Evolutionary conservation across 2,329 filamentous ascomycete genomes (phyloP).

Genomic region (Colletotrichum kahawae): DNA sequence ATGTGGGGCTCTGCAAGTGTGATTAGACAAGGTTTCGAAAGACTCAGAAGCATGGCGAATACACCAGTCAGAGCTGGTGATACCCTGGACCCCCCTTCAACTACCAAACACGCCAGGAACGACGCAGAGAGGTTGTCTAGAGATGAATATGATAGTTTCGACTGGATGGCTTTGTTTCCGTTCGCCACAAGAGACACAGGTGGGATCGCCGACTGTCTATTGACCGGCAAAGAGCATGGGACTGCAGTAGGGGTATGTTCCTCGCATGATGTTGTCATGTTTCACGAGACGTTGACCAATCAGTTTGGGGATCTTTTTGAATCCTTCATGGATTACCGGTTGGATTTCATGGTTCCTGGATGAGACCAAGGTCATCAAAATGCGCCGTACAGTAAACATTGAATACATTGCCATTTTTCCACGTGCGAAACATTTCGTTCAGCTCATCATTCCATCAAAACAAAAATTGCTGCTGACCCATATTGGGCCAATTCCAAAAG

Average conservation of each 20-base stretch:
- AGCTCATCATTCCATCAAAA: not conserved
- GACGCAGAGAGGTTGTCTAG: not conserved
- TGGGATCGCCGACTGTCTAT: slow-evolving; percentile 29
- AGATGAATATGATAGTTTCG: slow-evolving; percentile 25
- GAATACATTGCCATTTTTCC: not conserved
- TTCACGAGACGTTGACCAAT: slow-evolving; percentile 27
- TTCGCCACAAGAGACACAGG: slow-evolving; percentile 36
- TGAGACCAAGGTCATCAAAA: not conserved
- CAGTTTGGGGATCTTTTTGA: slow-evolving; percentile 30
- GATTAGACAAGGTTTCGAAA: slow-evolving; percentile 35
- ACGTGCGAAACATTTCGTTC: not conserved
- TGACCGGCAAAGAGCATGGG: slow-evolving; percentile 26
- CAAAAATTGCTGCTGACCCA: not conserved
- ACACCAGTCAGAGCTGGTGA: not conserved
- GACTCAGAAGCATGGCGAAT: slow-evolving; percentile 23
- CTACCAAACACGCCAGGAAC: not conserved
- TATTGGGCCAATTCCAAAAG: not conserved
- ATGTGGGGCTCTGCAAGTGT: slow-evolving; percentile 43
- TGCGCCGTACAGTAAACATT: not conserved
- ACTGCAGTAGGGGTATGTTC: slow-evolving; percentile 23
- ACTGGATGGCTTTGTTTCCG: slow-evolving; percentile 38
- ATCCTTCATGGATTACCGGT: not conserved
- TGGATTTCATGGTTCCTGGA: slow-evolving; percentile 16
- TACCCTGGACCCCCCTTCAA: not conserved
- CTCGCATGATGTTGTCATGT: slow-evolving; percentile 24